phyloP scores from a whole-genome alignment of 1,284 basidiomycete genomes.

The Golubevia sp. region DNA sequence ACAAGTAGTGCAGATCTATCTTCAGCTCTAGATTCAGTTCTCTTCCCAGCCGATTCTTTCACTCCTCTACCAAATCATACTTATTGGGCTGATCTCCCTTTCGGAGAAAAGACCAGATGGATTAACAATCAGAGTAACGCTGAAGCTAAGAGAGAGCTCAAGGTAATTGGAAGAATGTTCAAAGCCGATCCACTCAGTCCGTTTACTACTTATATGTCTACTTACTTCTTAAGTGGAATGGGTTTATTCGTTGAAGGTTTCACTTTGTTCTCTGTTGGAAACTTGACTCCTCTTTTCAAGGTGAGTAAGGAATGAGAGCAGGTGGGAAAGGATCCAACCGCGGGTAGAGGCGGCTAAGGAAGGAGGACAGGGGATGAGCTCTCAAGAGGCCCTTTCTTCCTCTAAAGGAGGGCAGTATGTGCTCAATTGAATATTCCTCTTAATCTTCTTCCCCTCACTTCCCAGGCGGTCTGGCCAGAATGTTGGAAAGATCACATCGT shows the following conservation, averaged over 20 bases:
- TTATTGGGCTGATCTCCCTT: constrained; percentile 63
- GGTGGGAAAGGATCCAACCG: background rate
- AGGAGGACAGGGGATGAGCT: too few relatives aligned
- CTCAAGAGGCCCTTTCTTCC: too few relatives aligned
- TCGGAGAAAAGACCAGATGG: constrained; percentile 56
- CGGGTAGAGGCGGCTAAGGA: background rate
- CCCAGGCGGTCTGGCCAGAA: constrained; percentile 63
- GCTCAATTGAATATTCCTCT: too few relatives aligned
- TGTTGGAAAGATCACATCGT: constrained; percentile 65
- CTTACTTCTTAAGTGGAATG: constrained; percentile 66
- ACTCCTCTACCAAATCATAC: constrained; percentile 14
- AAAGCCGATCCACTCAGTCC: constrained; percentile 65
- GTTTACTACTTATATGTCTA: constrained; percentile 63
- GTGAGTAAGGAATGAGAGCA: background rate
- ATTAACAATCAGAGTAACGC: constrained; percentile 63
- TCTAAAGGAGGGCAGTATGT: too few relatives aligned
- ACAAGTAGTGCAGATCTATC: background rate
- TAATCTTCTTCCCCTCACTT: background rate
- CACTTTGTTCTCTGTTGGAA: constrained; percentile 67
- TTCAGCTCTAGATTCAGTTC: constrained; percentile 31
- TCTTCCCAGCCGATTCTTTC: constrained; percentile 54
- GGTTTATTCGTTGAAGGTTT: constrained; percentile 66
- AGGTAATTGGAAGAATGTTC: constrained; percentile 64
- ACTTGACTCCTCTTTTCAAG: constrained; percentile 64
- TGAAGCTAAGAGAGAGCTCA: constrained; percentile 64